Conservation (phyloP, 2,329 filamentous ascomycete species). For the Westerdykella ornata region DNA sequence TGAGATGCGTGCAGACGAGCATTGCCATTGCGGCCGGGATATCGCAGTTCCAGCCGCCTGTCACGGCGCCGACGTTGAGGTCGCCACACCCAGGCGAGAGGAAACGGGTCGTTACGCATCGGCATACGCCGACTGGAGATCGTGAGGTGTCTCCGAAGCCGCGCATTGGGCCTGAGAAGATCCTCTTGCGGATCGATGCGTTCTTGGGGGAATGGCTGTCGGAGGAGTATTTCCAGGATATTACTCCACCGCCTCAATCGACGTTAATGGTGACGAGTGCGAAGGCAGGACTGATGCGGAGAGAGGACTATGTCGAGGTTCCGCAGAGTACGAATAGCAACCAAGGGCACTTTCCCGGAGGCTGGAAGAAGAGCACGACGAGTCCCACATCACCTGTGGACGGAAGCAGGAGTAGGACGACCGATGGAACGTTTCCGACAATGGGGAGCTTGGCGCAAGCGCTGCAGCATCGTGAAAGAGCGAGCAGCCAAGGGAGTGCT, state of each 20-base stretch:
- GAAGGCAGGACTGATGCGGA: slow-evolving; percentile 76
- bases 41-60: slow-evolving; percentile 52
- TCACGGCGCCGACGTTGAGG: slow-evolving; percentile 19
- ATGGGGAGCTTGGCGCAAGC: slow-evolving; percentile 36
- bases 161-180: slow-evolving; percentile 31
- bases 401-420: slow-evolving; percentile 13
- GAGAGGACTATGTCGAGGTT: slow-evolving; percentile 58
- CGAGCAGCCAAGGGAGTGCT: slow-evolving; percentile 38
- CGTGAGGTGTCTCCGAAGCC: slow-evolving; percentile 12
- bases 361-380: slow-evolving; percentile 45
- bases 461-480: slow-evolving; percentile 41
- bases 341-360: slow-evolving; percentile 49
- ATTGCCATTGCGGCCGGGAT: slow-evolving; percentile 82
- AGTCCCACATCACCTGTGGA: slow-evolving; percentile 12
- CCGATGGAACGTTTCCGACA: slow-evolving; percentile 17
- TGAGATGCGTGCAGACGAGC: slow-evolving; percentile 88
- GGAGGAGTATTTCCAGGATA: slow-evolving; percentile 86
- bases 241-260: slow-evolving; percentile 80
- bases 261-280: slow-evolving; percentile 81
- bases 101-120: not conserved
- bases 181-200: slow-evolving; percentile 69
- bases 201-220: slow-evolving; percentile 95
- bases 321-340: slow-evolving; percentile 36
- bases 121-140: not conserved
- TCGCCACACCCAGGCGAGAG: slow-evolving; percentile 11